These are phyloP conservation scores for Breynia disticha DNA, from an alignment of 441 rosid genomes.

Conservation along the genomic window DNA sequence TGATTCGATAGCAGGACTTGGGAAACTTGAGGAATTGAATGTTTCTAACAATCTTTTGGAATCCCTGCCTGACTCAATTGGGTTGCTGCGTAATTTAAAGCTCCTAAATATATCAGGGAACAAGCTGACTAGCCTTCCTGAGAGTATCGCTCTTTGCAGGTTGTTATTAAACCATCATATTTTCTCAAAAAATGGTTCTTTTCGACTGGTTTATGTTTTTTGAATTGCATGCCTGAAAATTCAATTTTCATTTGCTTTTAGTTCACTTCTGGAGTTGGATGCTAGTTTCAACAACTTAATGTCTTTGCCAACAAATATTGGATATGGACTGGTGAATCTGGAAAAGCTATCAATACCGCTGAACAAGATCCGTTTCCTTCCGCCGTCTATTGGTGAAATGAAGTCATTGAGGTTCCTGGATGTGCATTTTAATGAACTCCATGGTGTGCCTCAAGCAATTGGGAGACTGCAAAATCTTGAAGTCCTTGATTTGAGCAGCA, in stretches of 20 bases:
- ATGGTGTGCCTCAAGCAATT: slow-evolving; percentile 52
- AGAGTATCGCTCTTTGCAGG: slow-evolving; percentile 69
- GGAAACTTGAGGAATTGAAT: slow-evolving; percentile 55
- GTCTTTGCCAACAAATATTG: slow-evolving; percentile 64
- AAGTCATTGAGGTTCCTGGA: slow-evolving; percentile 52
- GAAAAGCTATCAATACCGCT: slow-evolving; percentile 53
- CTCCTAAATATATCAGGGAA: slow-evolving; percentile 58
- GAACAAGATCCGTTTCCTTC: slow-evolving; percentile 68
- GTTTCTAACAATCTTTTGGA: slow-evolving; percentile 57
- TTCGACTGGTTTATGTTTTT: background rate
- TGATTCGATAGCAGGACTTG: slow-evolving; percentile 63
- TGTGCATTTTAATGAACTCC: slow-evolving; percentile 69
- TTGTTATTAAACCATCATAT: slow-evolving; percentile 3
- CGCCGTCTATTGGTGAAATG: slow-evolving; percentile 57
- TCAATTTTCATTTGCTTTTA: slow-evolving; percentile 13
- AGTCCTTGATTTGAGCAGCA: slow-evolving; percentile 58
- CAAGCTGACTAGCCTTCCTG: slow-evolving; percentile 57
- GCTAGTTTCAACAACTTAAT: slow-evolving; percentile 66
- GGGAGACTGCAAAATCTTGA: slow-evolving; percentile 65
- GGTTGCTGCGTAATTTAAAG: slow-evolving; percentile 51
- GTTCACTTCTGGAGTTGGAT: slow-evolving; percentile 68
- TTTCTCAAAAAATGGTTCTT: background rate
- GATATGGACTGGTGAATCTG: slow-evolving; percentile 54
- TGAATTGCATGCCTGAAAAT: background rate
- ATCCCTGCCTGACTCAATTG: slow-evolving; percentile 68